These are phyloP conservation scores for Linnemannia zychae DNA, from an alignment of 192 early-diverging fungal species.

Conservation along the genomic window DNA sequence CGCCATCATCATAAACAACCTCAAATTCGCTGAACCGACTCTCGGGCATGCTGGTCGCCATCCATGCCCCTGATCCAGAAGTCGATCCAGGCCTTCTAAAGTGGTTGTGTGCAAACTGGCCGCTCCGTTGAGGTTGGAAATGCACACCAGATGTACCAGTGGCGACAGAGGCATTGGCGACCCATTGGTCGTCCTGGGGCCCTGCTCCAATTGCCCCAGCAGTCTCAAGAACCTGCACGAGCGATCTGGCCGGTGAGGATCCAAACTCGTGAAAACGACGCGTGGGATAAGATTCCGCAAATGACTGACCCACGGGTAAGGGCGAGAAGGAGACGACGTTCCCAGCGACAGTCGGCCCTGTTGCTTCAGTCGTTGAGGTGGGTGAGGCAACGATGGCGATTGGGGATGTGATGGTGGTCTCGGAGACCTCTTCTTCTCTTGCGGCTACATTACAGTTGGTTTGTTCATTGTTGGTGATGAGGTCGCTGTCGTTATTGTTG, in stretches of 20 bases:
- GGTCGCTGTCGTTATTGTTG: not conserved
- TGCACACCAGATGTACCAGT: conserved; percentile 24
- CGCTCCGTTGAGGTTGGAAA: conserved; percentile 30
- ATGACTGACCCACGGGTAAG: not conserved
- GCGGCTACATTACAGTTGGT: not conserved
- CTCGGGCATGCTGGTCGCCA: conserved; percentile 41
- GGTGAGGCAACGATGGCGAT: conserved; percentile 9
- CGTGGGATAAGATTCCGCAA: conserved; percentile 20
- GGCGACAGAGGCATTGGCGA: not conserved
- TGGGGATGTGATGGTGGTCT: not conserved
- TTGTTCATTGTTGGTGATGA: conserved; percentile 10
- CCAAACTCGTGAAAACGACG: conserved; percentile 19
- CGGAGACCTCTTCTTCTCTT: not conserved
- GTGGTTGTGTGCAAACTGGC: not conserved
- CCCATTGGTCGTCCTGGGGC: not conserved
- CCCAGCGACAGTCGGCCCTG: not conserved
- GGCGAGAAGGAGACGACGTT: conserved; percentile 30
- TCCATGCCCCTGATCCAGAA: conserved; percentile 20
- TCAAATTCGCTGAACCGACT: conserved; percentile 55
- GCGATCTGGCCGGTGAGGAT: conserved; percentile 26
- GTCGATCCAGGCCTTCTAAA: conserved; percentile 10
- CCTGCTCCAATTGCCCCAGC: not conserved
- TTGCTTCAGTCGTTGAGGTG: not conserved
- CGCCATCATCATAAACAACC: conserved; percentile 52
- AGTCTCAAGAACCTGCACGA: conserved; percentile 25